Percentiles rank a stretch among this genome's conserved stretches.
phyloP scores from a whole-genome alignment of 2,329 filamentous ascomycete genomes.

The Fusarium sp. region DNA sequence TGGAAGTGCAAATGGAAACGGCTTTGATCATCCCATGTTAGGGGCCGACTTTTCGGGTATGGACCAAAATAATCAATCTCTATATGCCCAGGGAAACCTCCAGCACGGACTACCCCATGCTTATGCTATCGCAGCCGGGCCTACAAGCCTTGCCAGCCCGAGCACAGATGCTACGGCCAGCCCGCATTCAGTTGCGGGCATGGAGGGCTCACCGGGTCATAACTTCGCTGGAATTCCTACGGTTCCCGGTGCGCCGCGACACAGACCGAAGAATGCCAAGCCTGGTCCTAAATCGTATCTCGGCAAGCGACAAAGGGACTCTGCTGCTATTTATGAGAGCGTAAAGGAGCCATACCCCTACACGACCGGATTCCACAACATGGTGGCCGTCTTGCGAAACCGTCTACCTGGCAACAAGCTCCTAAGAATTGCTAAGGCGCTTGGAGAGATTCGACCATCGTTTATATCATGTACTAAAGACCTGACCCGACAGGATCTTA shows the following conservation, averaged over 20 bases:
- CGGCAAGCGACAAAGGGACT: conserved; percentile 77
- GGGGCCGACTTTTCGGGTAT: conserved; percentile 68
- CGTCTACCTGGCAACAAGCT: conserved; percentile 85
- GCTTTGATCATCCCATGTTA: conserved; percentile 66
- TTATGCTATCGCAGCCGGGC: conserved; percentile 75
- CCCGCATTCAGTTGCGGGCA: conserved; percentile 68
- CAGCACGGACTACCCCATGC: conserved; percentile 76
- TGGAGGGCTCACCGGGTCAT: conserved; percentile 68
- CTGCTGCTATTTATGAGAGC: conserved; percentile 88
- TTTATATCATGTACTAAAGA: conserved; percentile 94
- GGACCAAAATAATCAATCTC: conserved; percentile 62
- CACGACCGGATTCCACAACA: conserved; percentile 88
- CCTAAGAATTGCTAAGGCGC: conserved; percentile 85
- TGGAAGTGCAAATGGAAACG: conserved; percentile 65
- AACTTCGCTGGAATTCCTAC: conserved; percentile 51
- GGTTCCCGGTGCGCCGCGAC: conserved; percentile 52
- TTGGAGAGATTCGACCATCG: conserved; percentile 91
- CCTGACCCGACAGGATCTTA: conserved; percentile 88
- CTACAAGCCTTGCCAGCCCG: conserved; percentile 74
- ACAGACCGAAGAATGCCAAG: conserved; percentile 63
- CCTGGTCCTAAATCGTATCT: conserved; percentile 64
- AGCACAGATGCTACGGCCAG: conserved; percentile 75
- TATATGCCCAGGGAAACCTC: conserved; percentile 71
- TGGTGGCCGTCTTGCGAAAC: conserved; percentile 84
- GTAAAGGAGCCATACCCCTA: conserved; percentile 95